A percentile compares a stretch with the other conserved stretches of the same genome.
Conservation (phyloP, 2,329 filamentous ascomycete species). For the Ophiostoma sp. region DNA sequence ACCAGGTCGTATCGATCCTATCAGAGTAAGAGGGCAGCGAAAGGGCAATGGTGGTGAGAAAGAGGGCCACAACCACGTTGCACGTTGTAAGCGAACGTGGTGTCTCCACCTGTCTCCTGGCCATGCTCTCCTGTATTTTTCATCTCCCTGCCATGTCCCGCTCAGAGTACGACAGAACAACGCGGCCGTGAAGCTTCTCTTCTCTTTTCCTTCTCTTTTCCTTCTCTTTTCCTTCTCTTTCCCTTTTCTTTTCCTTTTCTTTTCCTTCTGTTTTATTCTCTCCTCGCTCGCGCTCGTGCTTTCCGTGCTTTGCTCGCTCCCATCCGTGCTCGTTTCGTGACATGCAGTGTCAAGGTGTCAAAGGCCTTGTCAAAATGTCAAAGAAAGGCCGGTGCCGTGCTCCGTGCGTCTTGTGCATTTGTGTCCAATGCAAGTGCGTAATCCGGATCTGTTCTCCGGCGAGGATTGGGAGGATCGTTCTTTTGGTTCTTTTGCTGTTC, state of each 20-base stretch:
- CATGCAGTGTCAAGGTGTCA: not conserved
- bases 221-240: not conserved
- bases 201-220: not conserved
- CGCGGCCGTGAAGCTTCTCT: not conserved
- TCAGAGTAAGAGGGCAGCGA: not conserved
- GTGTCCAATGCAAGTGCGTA: not conserved
- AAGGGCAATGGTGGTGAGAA: not conserved
- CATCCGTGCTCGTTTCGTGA: not conserved
- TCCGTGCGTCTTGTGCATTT: conserved; percentile 5
- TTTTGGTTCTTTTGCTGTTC: not conserved
- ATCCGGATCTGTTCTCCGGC: not conserved
- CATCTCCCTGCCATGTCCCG: not conserved
- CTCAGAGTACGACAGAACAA: not conserved
- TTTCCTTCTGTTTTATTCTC: not conserved
- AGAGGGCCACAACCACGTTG: not conserved
- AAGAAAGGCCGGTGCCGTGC: not conserved
- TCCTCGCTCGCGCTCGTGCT: not conserved
- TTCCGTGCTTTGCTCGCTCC: not conserved
- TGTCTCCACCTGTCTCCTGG: not conserved
- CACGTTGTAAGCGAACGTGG: not conserved
- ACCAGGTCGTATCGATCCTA: conserved; percentile 5
- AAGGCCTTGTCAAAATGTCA: too few species aligned
- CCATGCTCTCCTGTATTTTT: not conserved
- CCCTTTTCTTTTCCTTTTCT: not conserved
- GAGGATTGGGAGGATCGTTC: not conserved